These are phyloP conservation scores for Suillus hirtellus DNA, from an alignment of 768 basidiomycete species.

Conservation along the genomic window DNA sequence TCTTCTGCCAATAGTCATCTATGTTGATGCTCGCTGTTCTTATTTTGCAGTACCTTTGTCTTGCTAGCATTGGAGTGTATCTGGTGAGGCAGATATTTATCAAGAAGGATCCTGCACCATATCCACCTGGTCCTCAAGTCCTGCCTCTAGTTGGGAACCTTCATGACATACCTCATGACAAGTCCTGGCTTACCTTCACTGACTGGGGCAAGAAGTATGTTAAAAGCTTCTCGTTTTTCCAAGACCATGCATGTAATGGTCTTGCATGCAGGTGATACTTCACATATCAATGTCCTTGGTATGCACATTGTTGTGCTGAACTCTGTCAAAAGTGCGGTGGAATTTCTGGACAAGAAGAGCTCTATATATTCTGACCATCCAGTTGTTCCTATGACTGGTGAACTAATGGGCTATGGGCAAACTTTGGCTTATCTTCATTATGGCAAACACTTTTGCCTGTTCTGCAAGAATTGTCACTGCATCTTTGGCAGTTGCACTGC, in stretches of 20 bases:
- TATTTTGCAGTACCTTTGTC: conserved; percentile 8
- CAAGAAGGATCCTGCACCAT: neutral
- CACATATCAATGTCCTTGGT: conserved; percentile 34
- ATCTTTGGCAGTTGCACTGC: conserved; percentile 17
- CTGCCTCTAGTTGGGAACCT: conserved; percentile 53
- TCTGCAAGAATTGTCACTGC: conserved; percentile 17
- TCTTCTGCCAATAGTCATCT: neutral
- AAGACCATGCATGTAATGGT: neutral
- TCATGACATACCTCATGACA: conserved; percentile 50
- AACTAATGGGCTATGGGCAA: conserved; percentile 19
- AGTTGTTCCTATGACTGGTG: conserved; percentile 11
- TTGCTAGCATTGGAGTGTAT: conserved; percentile 22
- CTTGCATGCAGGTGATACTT: conserved; percentile 27
- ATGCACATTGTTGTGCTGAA: conserved; percentile 53
- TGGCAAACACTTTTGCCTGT: conserved; percentile 14
- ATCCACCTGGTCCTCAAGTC: conserved; percentile 25
- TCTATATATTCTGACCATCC: conserved; percentile 45
- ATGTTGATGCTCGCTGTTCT: neutral
- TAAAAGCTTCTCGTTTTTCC: conserved; percentile 19
- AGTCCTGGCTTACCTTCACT: conserved; percentile 55
- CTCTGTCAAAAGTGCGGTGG: conserved; percentile 43
- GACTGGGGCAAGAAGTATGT: conserved; percentile 58
- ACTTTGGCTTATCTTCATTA: conserved; percentile 12
- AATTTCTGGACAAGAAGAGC: conserved; percentile 54
- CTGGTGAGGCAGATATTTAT: conserved; percentile 3